Conservation (phyloP, 805 yeast genomes). For the Candida patagonica region DNA sequence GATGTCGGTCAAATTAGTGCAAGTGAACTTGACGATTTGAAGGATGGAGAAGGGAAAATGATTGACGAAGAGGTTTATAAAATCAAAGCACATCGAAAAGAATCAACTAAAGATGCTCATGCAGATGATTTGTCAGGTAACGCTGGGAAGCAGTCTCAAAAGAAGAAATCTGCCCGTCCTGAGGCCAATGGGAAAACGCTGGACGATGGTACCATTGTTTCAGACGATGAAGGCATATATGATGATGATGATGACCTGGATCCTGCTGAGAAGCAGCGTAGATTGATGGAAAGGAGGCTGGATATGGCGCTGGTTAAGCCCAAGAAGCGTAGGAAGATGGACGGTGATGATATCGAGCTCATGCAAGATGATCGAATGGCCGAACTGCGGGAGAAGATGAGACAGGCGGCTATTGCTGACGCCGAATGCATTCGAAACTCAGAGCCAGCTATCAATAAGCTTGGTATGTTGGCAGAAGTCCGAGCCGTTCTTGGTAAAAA, state of each 20-base stretch:
- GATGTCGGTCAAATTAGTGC: constrained; percentile 22
- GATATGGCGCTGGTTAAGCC: constrained; percentile 67
- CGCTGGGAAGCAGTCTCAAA: background rate
- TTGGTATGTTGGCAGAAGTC: constrained; percentile 73
- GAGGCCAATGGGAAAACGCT: constrained; percentile 2
- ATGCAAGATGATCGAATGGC: constrained; percentile 90
- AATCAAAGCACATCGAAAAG: constrained; percentile 28
- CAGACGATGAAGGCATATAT: constrained; percentile 10
- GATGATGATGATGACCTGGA: constrained; percentile 24
- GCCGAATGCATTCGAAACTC: constrained; percentile 49
- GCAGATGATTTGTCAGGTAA: too few relatives aligned
- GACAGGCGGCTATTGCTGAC: constrained; percentile 50
- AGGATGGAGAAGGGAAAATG: constrained; percentile 22
- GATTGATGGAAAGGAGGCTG: constrained; percentile 72
- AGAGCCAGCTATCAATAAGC: constrained; percentile 64
- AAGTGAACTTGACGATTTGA: constrained; percentile 9
- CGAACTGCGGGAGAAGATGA: constrained; percentile 78
- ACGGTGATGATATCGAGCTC: constrained; percentile 89
- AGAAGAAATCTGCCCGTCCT: background rate
- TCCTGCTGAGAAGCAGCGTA: constrained; percentile 43
- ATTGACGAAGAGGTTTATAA: constrained; percentile 33
- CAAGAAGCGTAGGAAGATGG: constrained; percentile 46
- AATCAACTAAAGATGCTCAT: constrained; percentile 7
- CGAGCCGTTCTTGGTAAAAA: constrained; percentile 67
- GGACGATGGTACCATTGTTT: constrained; percentile 13